These are phyloP conservation scores for Penicillium ochrochloron DNA, from an alignment of 495 filamentous ascomycete genomes.

Conservation along the genomic window DNA sequence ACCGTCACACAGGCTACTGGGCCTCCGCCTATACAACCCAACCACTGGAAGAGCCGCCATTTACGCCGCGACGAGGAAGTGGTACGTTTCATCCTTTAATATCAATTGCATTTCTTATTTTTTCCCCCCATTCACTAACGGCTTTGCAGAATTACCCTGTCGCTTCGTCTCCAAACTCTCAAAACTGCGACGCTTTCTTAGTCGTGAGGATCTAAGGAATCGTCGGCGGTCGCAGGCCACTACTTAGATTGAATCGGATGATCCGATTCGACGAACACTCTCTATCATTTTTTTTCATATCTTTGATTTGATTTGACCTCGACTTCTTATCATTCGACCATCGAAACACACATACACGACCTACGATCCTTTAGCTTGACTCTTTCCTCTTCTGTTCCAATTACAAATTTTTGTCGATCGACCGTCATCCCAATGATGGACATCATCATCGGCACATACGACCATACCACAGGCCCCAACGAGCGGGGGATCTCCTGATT, in stretches of 20 bases:
- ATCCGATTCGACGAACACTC: background rate
- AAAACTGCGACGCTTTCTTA: constrained; percentile 39
- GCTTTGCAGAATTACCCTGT: constrained; percentile 26
- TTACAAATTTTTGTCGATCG: constrained; percentile 1
- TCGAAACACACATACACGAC: background rate
- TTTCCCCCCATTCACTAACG: no score
- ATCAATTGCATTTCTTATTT: background rate
- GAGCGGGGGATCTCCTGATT: constrained; percentile 19
- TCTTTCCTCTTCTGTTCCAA: background rate
- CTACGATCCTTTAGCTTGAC: constrained; percentile 5
- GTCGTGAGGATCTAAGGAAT: constrained; percentile 37
- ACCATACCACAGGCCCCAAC: constrained; percentile 16
- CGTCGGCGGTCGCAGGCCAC: constrained; percentile 29
- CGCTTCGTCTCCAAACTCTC: constrained; percentile 41
- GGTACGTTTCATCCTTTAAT: constrained; percentile 29
- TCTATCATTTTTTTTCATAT: constrained; percentile 10
- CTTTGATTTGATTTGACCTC: constrained; percentile 1
- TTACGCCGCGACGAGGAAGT: constrained; percentile 28
- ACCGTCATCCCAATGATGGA: background rate
- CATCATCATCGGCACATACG: background rate
- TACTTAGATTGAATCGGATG: constrained; percentile 10
- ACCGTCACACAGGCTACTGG: constrained; percentile 45
- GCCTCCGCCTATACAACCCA: constrained; percentile 42
- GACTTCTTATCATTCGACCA: constrained; percentile 1
- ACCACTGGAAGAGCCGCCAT: constrained; percentile 27